Conservation (phyloP, 768 basidiomycete species). For the Lentinula lateritia region DNA sequence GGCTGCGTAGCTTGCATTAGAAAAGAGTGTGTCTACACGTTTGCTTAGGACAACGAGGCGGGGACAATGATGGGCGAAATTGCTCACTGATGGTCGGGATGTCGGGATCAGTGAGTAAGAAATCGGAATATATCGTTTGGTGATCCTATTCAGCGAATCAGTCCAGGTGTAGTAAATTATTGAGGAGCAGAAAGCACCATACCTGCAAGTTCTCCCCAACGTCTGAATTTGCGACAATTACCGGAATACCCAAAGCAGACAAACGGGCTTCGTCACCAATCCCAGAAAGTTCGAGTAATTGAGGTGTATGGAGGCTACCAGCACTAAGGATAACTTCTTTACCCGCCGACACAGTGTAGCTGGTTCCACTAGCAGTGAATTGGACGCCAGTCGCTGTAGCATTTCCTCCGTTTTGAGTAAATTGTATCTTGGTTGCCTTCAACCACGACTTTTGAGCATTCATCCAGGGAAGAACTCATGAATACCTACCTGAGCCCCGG, state of each 20-base stretch:
- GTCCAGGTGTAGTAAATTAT: neutral
- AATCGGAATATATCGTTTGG: neutral
- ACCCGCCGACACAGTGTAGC: slow-evolving; percentile 28
- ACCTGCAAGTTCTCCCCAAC: slow-evolving; percentile 47
- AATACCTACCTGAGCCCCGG: slow-evolving; percentile 15
- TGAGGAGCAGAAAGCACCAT: neutral
- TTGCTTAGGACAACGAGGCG: neutral
- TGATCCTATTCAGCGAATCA: neutral
- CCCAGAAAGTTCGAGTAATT: slow-evolving; percentile 49
- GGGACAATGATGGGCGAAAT: neutral
- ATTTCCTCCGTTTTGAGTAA: neutral
- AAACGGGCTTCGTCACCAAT: slow-evolving; percentile 38
- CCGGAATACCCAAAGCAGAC: slow-evolving; percentile 26
- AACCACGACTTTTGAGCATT: neutral
- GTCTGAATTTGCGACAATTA: slow-evolving; percentile 22
- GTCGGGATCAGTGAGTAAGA: neutral
- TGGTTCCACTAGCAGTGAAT: slow-evolving; percentile 22
- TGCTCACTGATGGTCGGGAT: neutral
- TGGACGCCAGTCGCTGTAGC: slow-evolving; percentile 34
- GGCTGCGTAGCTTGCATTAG: neutral
- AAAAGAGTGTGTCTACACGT: neutral
- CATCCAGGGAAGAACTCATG: no score
- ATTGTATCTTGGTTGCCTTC: slow-evolving; percentile 13
- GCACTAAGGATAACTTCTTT: slow-evolving; percentile 40
- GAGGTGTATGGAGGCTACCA: slow-evolving; percentile 30